Evolutionary conservation across 306 rosid genomes (phyloP).

Genomic region (Herpetospermum pedunculosum): DNA sequence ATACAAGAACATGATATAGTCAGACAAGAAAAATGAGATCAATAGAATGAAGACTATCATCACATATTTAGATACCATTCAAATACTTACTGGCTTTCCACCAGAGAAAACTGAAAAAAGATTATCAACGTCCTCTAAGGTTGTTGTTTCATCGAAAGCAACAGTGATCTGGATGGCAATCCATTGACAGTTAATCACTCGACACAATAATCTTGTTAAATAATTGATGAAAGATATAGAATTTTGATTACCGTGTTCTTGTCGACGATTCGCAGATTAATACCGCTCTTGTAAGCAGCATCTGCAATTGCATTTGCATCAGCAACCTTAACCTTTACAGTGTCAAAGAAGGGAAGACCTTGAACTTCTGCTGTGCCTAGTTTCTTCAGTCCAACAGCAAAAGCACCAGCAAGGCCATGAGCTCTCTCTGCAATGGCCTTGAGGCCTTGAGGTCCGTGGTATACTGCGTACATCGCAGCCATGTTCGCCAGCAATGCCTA

Average conservation of each 20-base stretch:
- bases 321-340: slow-evolving; percentile 65
- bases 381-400: slow-evolving; percentile 84
- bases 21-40: neutral
- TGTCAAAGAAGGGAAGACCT: slow-evolving; percentile 88
- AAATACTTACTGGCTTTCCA: slow-evolving; percentile 43
- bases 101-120: slow-evolving; percentile 73
- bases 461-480: slow-evolving; percentile 99
- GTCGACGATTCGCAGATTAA: slow-evolving; percentile 71
- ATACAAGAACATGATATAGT: slow-evolving; percentile 4
- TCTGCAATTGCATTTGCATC: slow-evolving; percentile 62
- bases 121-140: slow-evolving; percentile 84
- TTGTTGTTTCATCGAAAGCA: slow-evolving; percentile 91
- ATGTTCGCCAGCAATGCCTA: slow-evolving; percentile 98
- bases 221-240: slow-evolving; percentile 5
- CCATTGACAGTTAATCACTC: slow-evolving; percentile 10
- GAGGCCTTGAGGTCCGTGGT: slow-evolving; percentile 98
- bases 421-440: slow-evolving; percentile 67
- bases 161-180: slow-evolving; percentile 63
- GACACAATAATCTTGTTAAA: slow-evolving; percentile 8
- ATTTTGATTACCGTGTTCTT: slow-evolving; percentile 54
- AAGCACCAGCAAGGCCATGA: slow-evolving; percentile 91
- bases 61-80: neutral
- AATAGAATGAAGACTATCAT: neutral
- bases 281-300: slow-evolving; percentile 56
- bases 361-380: slow-evolving; percentile 86